These are phyloP conservation scores for Arachis stenosperma DNA, from an alignment of 306 rosid species.

Conservation along the genomic window DNA sequence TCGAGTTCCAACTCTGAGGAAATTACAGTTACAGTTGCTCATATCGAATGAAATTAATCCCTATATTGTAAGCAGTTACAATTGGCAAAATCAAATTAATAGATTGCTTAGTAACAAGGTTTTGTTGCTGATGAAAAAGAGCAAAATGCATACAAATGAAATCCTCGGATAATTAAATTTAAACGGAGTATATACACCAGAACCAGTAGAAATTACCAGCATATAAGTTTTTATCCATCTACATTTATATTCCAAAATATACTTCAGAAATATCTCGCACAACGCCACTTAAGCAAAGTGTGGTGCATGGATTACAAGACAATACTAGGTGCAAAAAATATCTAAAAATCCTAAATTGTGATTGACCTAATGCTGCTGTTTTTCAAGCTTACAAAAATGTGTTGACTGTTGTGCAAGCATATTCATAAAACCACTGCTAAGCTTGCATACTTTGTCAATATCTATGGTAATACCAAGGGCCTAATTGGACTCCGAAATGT, in stretches of 20 bases:
- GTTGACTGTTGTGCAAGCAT: not conserved
- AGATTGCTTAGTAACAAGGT: too few species aligned
- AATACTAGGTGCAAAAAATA: conserved; percentile 21
- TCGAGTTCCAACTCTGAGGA: too few species aligned
- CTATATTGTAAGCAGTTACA: too few species aligned
- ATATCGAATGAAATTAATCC: too few species aligned
- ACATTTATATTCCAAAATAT: conserved; percentile 6
- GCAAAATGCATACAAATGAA: too few species aligned
- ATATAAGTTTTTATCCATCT: not conserved
- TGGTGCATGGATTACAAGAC: conserved; percentile 19
- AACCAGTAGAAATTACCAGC: not conserved
- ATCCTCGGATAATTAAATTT: not conserved
- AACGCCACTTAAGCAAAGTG: not conserved
- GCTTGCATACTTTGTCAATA: conserved; percentile 14
- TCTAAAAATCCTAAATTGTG: conserved; percentile 13
- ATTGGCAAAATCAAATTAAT: too few species aligned
- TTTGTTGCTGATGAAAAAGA: too few species aligned
- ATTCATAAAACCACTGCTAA: not conserved
- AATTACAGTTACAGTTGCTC: too few species aligned
- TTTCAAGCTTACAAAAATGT: conserved; percentile 25
- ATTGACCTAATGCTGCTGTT: not conserved
- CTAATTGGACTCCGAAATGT: conserved; percentile 28
- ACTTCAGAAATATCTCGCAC: conserved; percentile 33
- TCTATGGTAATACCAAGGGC: not conserved
- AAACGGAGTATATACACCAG: too few species aligned